Evolutionary conservation across 108 stramenopile species (phyloP).

Genomic region (Parietichytrium sp.): DNA sequence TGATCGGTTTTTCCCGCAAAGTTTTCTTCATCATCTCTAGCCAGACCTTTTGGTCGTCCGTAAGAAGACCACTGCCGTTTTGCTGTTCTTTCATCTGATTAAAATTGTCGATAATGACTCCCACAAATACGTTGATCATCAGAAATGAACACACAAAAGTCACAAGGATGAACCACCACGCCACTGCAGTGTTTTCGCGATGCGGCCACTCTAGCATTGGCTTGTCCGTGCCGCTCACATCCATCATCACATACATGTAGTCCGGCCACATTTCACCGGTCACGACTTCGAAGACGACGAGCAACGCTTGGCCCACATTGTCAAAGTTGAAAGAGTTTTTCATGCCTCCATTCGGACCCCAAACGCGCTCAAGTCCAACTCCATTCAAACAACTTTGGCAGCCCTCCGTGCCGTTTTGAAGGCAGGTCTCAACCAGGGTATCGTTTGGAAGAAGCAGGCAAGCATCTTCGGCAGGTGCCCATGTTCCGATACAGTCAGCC

Average conservation of each 20-base stretch:
- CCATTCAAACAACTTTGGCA: not conserved
- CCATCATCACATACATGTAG: conserved; percentile 53
- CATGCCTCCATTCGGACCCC: conserved; percentile 7
- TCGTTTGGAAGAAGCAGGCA: not conserved
- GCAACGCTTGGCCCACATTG: conserved; percentile 56
- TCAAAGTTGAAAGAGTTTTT: conserved; percentile 49
- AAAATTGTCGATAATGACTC: conserved; percentile 72
- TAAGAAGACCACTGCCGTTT: conserved; percentile 39
- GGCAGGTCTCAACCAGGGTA: not conserved
- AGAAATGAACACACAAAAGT: conserved; percentile 68
- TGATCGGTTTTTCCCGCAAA: conserved; percentile 39
- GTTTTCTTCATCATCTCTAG: conserved; percentile 51
- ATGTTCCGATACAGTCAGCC: conserved; percentile 33
- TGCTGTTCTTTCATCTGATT: conserved; percentile 53
- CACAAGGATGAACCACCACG: conserved; percentile 61
- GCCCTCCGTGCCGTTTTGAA: not conserved
- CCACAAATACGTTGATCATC: conserved; percentile 72
- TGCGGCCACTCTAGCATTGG: conserved; percentile 45
- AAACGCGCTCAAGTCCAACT: conserved; percentile 15
- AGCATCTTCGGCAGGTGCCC: not conserved
- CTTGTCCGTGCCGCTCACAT: conserved; percentile 41
- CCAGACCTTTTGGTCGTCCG: conserved; percentile 56
- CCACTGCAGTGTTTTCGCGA: conserved; percentile 30
- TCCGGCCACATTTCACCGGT: conserved; percentile 55
- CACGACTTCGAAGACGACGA: conserved; percentile 54